phyloP scores from a whole-genome alignment of 2,329 filamentous ascomycete genomes.

The Fusarium temperatum region DNA sequence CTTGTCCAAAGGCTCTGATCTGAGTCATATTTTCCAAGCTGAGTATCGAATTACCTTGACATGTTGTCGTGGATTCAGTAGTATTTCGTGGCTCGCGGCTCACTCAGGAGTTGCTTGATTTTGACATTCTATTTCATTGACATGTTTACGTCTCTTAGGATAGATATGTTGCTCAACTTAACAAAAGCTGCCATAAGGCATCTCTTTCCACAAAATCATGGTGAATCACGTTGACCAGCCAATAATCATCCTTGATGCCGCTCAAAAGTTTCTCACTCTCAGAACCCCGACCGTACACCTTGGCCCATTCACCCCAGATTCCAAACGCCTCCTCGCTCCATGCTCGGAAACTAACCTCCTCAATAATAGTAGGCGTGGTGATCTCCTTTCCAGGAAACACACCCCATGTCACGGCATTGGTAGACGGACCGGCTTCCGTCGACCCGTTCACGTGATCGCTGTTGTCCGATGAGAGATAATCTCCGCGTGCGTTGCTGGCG shows the following conservation, averaged over 20 bases:
- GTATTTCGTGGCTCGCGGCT: background rate
- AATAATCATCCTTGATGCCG: constrained; percentile 72
- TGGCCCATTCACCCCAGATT: constrained; percentile 94
- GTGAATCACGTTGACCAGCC: constrained; percentile 92
- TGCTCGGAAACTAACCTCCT: constrained; percentile 90
- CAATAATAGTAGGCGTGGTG: constrained; percentile 94
- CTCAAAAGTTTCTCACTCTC: constrained; percentile 77
- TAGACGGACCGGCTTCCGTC: constrained; percentile 58
- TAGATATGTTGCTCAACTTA: constrained; percentile 44
- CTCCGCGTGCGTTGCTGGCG: constrained; percentile 80
- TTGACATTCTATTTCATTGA: constrained; percentile 8
- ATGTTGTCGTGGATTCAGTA: background rate
- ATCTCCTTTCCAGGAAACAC: constrained; percentile 97
- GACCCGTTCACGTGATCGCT: constrained; percentile 46
- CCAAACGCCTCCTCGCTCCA: constrained; percentile 97
- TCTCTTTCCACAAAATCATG: constrained; percentile 78
- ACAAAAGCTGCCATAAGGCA: constrained; percentile 76
- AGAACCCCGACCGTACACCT: constrained; percentile 81
- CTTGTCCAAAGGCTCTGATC: background rate
- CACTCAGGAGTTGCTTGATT: background rate
- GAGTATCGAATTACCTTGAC: background rate
- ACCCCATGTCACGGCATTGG: constrained; percentile 97
- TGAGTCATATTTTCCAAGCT: background rate
- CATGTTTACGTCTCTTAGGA: constrained; percentile 46
- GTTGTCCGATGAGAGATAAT: constrained; percentile 77